These are phyloP conservation scores for Gleditsia sinensis DNA, from an alignment of 306 rosid genomes.

Conservation along the genomic window DNA sequence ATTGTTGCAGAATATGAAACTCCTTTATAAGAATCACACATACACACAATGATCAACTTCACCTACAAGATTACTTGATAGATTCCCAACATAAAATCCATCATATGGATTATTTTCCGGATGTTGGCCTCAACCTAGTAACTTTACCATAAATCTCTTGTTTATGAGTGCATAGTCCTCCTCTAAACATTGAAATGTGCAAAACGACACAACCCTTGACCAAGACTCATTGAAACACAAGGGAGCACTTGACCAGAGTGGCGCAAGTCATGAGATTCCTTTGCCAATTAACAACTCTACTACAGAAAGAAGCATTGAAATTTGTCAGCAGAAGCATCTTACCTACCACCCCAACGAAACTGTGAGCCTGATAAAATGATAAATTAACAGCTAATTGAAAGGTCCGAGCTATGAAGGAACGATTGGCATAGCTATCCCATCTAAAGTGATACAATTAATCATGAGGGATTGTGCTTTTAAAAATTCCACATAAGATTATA, in stretches of 20 bases:
- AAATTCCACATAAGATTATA: background rate
- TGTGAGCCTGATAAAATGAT: background rate
- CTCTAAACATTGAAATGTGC: background rate
- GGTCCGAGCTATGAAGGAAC: background rate
- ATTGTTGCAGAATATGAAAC: background rate
- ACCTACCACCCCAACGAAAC: background rate
- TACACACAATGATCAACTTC: background rate
- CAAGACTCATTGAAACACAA: background rate
- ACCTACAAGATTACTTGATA: background rate
- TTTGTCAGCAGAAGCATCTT: background rate
- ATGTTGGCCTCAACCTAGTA: background rate
- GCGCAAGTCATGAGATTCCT: background rate
- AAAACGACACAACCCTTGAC: background rate
- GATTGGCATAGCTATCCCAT: background rate
- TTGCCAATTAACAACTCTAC: conserved; percentile 10
- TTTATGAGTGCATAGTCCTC: background rate
- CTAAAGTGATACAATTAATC: background rate
- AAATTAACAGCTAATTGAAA: conserved; percentile 12
- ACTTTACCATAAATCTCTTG: background rate
- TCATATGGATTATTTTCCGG: background rate
- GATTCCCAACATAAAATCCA: conserved; percentile 1
- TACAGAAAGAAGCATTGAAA: background rate
- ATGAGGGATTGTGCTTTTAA: background rate
- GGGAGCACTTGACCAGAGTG: background rate
- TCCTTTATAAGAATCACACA: background rate